Evolutionary conservation across 768 basidiomycete species (phyloP).

Genomic region (Tricholoma sp.): DNA sequence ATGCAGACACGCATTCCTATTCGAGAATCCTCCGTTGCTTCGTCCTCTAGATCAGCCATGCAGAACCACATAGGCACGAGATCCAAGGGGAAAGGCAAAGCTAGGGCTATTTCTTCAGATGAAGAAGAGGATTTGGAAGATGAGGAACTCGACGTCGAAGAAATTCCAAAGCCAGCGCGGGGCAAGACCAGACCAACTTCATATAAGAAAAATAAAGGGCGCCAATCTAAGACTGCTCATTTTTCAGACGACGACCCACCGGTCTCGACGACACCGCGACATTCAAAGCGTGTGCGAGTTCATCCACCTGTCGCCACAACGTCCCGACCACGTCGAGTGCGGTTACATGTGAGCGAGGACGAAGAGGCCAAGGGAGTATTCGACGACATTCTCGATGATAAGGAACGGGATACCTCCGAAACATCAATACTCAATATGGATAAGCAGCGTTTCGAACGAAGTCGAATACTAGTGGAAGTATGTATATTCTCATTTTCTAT

Average conservation of each 20-base stretch:
- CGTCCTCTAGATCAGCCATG: constrained; percentile 29
- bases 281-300: constrained; percentile 39
- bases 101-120: constrained; percentile 27
- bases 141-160: constrained; percentile 20
- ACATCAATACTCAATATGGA: constrained; percentile 60
- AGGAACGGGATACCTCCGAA: constrained; percentile 69
- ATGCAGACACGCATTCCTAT: constrained; percentile 9
- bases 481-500: constrained; percentile 16
- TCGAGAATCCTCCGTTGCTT: constrained; percentile 36
- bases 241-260: constrained; percentile 19
- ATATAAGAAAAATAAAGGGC: constrained; percentile 20
- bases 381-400: constrained; percentile 69
- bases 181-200: constrained; percentile 15
- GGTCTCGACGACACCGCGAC: constrained; percentile 20
- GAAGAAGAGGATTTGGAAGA: constrained; percentile 33
- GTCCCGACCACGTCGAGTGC: constrained; percentile 31
- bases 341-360: constrained; percentile 58
- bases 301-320: constrained; percentile 25
- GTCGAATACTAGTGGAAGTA: constrained; percentile 72
- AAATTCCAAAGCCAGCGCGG: constrained; percentile 16
- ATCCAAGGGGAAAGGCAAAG: constrained; percentile 26
- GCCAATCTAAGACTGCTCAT: constrained; percentile 9
- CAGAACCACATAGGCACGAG: constrained; percentile 12
- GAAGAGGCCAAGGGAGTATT: constrained; percentile 59
- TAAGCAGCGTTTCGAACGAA: constrained; percentile 68